Base-by-base conservation (phyloP, 805 yeast species). In the Cyberlindnera americana region DNA sequence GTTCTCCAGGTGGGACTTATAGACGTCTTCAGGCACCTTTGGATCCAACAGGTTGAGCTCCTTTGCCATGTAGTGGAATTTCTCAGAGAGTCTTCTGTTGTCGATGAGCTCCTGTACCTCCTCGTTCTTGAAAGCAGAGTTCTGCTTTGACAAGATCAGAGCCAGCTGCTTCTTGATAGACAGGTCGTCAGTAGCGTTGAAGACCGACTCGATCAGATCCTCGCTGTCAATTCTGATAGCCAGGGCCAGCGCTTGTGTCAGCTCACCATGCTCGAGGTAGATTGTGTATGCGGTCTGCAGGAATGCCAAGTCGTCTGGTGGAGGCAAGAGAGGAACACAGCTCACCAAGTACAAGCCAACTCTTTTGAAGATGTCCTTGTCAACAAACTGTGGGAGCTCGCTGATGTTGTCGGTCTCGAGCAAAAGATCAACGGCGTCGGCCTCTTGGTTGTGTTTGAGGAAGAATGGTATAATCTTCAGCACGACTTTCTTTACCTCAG, bases 321-420 rank as follows among this genome's bases (percentile, higher is more conserved):
- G 96, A 28, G 97, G 95, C 57, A 93, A 72, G 46, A 90, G 75
- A 17, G 96, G 95, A n/a, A 91, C 97, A 65, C 99, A 93, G 41
- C 95, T 83, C 23, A 87, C 90, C 83, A 93, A 82, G 63, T 93
- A 93, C 47, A 86, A 77, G 58, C 99, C 90, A 24, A 91, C 97
- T 59, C 99, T 78, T 39, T 79, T 80, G 56, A 72, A 90, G 3
- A 95, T 86, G 57, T 81, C 73, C 42, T 80, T 81, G 60, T 93
- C 98, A 38, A 90, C 95, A 59, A 76, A 87, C 50, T 81, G 78
- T 8, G 93, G 82, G 48, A 93, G 70, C 57, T 81, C 78, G 54
- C 86, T 95, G 50, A 93, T 83, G 39, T 79, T 70, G 64, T 93
- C 99, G 40, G 93, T 78, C 64, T 93, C 99, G 43, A 89, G 70